Conservation (phyloP, 176 grass and related monocot genomes). For the Saccharum spontaneum region DNA sequence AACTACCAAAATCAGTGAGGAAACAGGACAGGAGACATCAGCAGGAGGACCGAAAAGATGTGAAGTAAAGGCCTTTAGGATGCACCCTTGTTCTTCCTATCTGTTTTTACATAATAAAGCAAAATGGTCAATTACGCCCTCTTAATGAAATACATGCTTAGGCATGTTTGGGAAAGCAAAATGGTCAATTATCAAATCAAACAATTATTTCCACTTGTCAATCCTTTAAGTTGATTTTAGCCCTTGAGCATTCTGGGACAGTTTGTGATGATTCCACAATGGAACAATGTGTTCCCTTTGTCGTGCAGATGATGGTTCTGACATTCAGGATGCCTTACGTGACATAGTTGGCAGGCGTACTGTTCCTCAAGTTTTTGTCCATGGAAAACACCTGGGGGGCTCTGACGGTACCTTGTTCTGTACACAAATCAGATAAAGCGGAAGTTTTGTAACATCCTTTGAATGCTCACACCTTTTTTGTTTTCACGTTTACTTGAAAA, state of each 20-base stretch:
- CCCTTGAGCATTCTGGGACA: neutral
- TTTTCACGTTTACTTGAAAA: constrained; percentile 2
- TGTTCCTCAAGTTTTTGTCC: constrained; percentile 70
- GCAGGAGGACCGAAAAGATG: neutral
- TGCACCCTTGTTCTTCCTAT: neutral
- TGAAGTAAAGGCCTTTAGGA: neutral
- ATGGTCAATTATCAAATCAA: neutral
- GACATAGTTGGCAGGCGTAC: constrained; percentile 58
- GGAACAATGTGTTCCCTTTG: constrained; percentile 16
- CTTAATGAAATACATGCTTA: no score
- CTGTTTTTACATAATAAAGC: neutral
- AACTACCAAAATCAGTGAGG: neutral
- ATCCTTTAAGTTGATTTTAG: constrained; percentile 10
- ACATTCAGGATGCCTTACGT: constrained; percentile 65
- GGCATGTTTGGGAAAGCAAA: neutral
- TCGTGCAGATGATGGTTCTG: constrained; percentile 55
- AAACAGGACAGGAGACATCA: neutral
- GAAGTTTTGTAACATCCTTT: neutral
- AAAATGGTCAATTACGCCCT: neutral
- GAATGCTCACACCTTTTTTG: neutral
- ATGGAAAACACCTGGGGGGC: constrained; percentile 69
- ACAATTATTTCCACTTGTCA: neutral
- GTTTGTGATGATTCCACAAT: neutral
- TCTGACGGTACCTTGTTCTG: constrained; percentile 53
- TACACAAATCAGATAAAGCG: neutral